Evolutionary conservation across 345 rosid genomes (phyloP).

Genomic region (Dipteronia sinensis): DNA sequence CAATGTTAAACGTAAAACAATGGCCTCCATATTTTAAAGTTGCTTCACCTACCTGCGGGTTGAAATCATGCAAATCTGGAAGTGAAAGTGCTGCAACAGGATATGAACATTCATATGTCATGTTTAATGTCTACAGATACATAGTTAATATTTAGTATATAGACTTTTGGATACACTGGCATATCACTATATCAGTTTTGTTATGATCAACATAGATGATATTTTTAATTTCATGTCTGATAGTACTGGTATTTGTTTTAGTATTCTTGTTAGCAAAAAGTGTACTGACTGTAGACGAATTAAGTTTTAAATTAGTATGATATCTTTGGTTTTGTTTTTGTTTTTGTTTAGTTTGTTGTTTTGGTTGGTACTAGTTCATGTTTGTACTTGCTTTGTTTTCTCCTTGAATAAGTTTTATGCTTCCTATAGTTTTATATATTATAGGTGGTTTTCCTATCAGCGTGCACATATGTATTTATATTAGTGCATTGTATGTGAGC

Average conservation of each 20-base stretch:
- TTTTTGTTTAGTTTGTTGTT: not conserved
- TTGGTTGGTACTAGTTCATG: not conserved
- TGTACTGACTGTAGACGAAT: not conserved
- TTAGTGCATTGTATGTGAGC: no score
- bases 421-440: no score
- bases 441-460: no score
- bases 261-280: not conserved
- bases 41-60: not conserved
- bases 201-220: not conserved
- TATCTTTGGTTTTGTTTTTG: not conserved
- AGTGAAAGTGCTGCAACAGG: not conserved
- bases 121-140: not conserved
- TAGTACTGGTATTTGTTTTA: not conserved
- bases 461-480: no score
- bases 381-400: not conserved
- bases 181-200: not conserved
- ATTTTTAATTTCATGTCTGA: not conserved
- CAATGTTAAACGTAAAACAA: not conserved
- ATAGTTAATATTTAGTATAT: not conserved
- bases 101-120: not conserved
- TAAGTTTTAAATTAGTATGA: not conserved
- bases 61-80: not conserved
- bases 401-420: not conserved
- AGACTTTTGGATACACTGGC: not conserved
- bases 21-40: conserved; percentile 2